A percentile compares a stretch with the other conserved stretches of the same genome.
Evolutionary conservation across 2,329 filamentous ascomycete species (phyloP).

Genomic region (Cytospora mali): DNA sequence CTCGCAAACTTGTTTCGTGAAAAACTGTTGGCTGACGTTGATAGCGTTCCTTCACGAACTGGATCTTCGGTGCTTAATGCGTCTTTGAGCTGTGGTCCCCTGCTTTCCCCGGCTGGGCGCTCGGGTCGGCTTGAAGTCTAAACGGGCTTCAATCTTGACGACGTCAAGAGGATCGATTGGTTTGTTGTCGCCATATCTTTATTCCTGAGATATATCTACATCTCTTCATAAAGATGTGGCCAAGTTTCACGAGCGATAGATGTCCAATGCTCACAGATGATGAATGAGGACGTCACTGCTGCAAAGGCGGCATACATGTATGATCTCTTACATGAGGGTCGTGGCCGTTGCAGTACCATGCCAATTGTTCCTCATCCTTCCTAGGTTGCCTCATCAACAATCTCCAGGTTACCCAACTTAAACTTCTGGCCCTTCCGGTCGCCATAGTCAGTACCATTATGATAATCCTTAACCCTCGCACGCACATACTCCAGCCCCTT

Average conservation of each 20-base stretch:
- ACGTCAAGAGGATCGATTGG: not conserved
- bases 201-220: too few species aligned
- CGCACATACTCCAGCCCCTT: slow-evolving; percentile 45
- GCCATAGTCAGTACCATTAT: slow-evolving; percentile 42
- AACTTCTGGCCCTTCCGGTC: slow-evolving; percentile 44
- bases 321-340: too few species aligned
- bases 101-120: not conserved
- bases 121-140: too few species aligned
- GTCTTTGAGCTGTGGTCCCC: not conserved
- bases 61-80: not conserved
- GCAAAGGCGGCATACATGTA: too few species aligned
- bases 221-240: too few species aligned
- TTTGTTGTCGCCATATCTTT: not conserved
- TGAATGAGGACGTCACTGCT: too few species aligned
- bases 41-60: too few species aligned
- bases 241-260: too few species aligned
- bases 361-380: not conserved
- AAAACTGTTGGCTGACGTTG: not conserved
- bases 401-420: slow-evolving; percentile 43
- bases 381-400: slow-evolving; percentile 43
- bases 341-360: not conserved
- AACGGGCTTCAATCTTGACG: too few species aligned
- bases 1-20: too few species aligned
- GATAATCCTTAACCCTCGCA: slow-evolving; percentile 45
- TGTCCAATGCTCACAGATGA: too few species aligned